Conservation (phyloP, 257 asterid genomes). For the Ballota nigra region DNA sequence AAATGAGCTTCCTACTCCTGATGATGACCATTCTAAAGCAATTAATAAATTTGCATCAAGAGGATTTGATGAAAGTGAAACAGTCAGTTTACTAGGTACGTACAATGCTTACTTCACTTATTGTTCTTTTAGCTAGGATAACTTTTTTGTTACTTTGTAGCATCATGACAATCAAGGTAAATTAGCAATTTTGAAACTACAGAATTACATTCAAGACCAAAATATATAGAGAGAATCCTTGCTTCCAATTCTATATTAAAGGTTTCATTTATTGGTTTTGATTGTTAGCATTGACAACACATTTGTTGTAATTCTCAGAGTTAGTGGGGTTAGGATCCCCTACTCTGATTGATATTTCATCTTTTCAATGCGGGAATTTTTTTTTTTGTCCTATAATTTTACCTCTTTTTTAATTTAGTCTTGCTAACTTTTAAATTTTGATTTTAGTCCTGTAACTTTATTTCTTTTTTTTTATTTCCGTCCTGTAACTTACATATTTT, state of each 20-base stretch:
- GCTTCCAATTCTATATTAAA: not conserved
- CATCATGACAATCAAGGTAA: not conserved
- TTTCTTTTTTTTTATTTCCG: too few relatives aligned
- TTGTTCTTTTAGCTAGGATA: not conserved
- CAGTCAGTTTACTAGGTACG: conserved; percentile 73
- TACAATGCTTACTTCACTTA: conserved; percentile 19
- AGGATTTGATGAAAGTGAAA: conserved; percentile 65
- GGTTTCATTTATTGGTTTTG: not conserved
- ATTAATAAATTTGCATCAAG: conserved; percentile 43
- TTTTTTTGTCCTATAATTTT: too few relatives aligned
- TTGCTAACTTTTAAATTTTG: too few relatives aligned
- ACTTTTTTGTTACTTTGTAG: not conserved
- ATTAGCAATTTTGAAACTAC: not conserved
- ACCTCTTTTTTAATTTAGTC: too few relatives aligned
- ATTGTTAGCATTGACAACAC: not conserved
- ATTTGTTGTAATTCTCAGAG: not conserved
- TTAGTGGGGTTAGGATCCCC: not conserved
- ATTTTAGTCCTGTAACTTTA: too few relatives aligned
- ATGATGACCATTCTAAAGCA: conserved; percentile 35
- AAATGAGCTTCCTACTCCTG: conserved; percentile 58
- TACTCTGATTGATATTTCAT: too few relatives aligned
- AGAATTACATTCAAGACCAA: not conserved
- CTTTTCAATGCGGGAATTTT: not conserved
- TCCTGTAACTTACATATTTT: too few relatives aligned
- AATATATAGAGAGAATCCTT: not conserved